Conservation (phyloP, 2,329 filamentous ascomycete genomes). For the Mycogone perniciosa region DNA sequence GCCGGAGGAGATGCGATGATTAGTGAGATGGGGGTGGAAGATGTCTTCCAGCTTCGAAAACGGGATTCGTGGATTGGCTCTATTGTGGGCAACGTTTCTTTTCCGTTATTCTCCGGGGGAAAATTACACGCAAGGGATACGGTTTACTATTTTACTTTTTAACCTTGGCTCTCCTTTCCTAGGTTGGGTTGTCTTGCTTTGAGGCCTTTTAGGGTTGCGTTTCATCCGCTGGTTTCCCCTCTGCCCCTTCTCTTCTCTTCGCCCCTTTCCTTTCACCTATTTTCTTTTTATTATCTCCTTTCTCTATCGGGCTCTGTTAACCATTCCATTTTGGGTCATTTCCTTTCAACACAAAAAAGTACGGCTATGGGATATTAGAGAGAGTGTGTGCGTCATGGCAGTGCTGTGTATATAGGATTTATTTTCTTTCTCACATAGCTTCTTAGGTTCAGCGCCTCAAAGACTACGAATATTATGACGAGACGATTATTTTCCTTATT, state of each 20-base stretch:
- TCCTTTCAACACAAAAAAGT: not conserved
- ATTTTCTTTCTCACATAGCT: conserved; percentile 24
- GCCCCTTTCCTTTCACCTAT: conserved; percentile 29
- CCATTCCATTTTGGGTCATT: not conserved
- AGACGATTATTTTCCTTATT: not conserved
- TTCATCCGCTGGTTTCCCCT: conserved; percentile 22
- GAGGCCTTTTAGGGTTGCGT: conserved; percentile 11
- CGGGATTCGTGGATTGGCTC: not conserved
- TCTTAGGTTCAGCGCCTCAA: conserved; percentile 23
- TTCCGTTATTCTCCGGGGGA: not conserved
- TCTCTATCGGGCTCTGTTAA: too few species aligned
- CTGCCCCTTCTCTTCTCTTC: conserved; percentile 26
- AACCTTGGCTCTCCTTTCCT: too few species aligned
- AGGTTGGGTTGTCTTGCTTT: conserved; percentile 9
- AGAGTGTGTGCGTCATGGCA: not conserved
- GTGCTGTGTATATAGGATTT: conserved; percentile 9
- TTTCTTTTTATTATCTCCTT: conserved; percentile 17
- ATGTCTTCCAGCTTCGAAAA: too few species aligned
- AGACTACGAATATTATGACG: conserved; percentile 10
- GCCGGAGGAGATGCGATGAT: conserved; percentile 43
- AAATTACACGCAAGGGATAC: not conserved
- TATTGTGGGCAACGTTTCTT: not conserved
- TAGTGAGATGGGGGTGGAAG: not conserved
- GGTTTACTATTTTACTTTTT: not conserved
- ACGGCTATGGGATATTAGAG: not conserved